Evolutionary conservation across 1,284 basidiomycete genomes (phyloP), one percentile per base, ranked within the genome.

Genomic region (Cystobasidiaceae sp.): DNA sequence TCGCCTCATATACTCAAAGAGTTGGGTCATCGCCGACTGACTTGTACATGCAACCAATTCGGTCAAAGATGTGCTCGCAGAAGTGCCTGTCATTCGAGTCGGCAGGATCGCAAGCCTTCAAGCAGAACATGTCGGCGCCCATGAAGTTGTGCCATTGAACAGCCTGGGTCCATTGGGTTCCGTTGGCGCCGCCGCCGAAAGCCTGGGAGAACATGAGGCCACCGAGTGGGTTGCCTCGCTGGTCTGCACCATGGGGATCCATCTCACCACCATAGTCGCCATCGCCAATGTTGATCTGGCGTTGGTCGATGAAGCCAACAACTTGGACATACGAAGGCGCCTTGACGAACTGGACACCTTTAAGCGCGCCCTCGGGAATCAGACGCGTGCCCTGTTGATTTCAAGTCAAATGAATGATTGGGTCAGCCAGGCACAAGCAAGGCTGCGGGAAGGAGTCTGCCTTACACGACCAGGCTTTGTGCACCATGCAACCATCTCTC

Each of bases 181-280:
- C 50, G 6, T 82, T 81, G 33, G 75, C 74, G 17, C 52, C 50
- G 19, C 58, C 17, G 21, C 56, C 39, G 25, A 61, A 61, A 4
- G 46, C 58, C 19, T 60, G 51, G 11, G 65, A 61, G 46, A 62
- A 67, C 34, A 67, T 43, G 50, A 67, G 83, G 73, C 85, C 84
- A 39, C 66, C 66, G 15, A 69, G 15, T 2, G 68, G 68, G 45
- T 69, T 69, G n/a, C 68, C 68, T 7, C 50, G 33, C 39, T 49
- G 32, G 51, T 69, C 68, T n/a, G 68, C 68, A 32, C 68, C 68
- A 39, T 69, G 67, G 3, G 68, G 68, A 46, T 69, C 68, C 33
- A 85, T 76, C 76, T 86, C 81, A 57, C 85, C 85, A 44, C 84
- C 86, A 19, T 69, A 77, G 67, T 87, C 86, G 23, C 81, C 81